Conservation (phyloP, 371 early-diverging fungal genomes). For the Mucor racemosus region DNA sequence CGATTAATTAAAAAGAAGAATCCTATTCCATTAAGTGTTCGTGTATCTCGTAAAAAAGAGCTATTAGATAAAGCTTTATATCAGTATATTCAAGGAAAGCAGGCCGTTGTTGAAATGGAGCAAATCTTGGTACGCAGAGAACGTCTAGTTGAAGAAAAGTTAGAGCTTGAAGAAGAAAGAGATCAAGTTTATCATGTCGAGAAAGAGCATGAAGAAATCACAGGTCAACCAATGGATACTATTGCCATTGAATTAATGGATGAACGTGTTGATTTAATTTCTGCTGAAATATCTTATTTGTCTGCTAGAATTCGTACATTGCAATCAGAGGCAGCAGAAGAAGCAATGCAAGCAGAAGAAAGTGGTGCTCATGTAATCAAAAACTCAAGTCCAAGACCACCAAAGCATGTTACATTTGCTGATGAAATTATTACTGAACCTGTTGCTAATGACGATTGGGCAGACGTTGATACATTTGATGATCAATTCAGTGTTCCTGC, state of each 20-base stretch:
- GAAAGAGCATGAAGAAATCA: slow-evolving; percentile 50
- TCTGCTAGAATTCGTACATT: slow-evolving; percentile 65
- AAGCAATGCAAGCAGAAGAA: slow-evolving; percentile 50
- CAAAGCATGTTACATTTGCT: slow-evolving; percentile 52
- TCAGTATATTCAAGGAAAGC: slow-evolving; percentile 48
- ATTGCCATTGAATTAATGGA: slow-evolving; percentile 70
- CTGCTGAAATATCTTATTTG: slow-evolving; percentile 77
- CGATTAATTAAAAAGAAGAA: slow-evolving; percentile 44
- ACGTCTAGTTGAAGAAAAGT: slow-evolving; percentile 63
- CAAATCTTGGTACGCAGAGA: slow-evolving; percentile 50
- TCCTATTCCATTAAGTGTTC: slow-evolving; percentile 27
- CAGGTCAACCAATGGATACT: slow-evolving; percentile 44
- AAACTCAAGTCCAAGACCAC: slow-evolving; percentile 24
- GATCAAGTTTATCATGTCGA: slow-evolving; percentile 60
- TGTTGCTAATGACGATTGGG: slow-evolving; percentile 36
- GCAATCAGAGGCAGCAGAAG: slow-evolving; percentile 62
- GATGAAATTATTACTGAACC: slow-evolving; percentile 49
- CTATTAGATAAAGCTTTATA: slow-evolving; percentile 61
- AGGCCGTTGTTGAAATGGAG: slow-evolving; percentile 44
- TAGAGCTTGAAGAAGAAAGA: slow-evolving; percentile 68
- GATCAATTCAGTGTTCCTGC: slow-evolving; percentile 56
- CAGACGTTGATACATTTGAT: slow-evolving; percentile 57
- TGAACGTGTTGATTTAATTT: slow-evolving; percentile 77
- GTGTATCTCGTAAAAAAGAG: slow-evolving; percentile 54
- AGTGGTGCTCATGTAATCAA: slow-evolving; percentile 34